Evolutionary conservation across 75 land plant species (phyloP).

Genomic region (Picea sitchensis): DNA sequence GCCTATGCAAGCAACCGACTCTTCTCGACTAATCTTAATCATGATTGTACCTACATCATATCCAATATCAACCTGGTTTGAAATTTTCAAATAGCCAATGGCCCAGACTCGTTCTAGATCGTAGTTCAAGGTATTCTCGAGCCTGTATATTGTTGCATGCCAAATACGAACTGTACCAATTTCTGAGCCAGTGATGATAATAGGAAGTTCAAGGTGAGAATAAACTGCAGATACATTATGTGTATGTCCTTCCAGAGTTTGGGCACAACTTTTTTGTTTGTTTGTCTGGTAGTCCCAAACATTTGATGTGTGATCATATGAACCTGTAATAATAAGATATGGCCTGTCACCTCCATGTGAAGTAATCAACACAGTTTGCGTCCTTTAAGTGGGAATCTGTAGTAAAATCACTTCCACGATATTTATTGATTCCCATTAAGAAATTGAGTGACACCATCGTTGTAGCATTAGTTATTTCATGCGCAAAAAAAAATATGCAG

Average conservation of each 20-base stretch:
- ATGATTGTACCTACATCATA: no score
- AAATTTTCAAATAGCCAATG: no score
- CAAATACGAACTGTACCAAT: constrained; percentile 86
- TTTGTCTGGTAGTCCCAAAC: constrained; percentile 81
- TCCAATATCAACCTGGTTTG: no score
- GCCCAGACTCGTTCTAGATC: no score
- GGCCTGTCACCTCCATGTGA: constrained; percentile 60
- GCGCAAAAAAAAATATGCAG: no score
- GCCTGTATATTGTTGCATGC: constrained; percentile 83
- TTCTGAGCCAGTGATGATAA: constrained; percentile 80
- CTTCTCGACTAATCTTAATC: no score
- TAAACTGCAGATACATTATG: constrained; percentile 87
- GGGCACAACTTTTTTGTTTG: constrained; percentile 64
- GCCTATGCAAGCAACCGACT: no score
- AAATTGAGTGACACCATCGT: no score
- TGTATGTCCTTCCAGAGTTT: constrained; percentile 82
- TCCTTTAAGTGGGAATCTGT: constrained; percentile 84
- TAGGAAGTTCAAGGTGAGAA: constrained; percentile 85
- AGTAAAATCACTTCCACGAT: constrained; percentile 29
- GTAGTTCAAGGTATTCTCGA: no score
- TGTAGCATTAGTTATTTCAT: no score
- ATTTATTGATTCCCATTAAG: no score
- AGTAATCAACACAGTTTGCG: constrained; percentile 87
- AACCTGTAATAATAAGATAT: constrained; percentile 74
- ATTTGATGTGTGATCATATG: constrained; percentile 92